Base-by-base conservation (phyloP, 192 early-diverging fungal species). In the Coemansia sp. region DNA sequence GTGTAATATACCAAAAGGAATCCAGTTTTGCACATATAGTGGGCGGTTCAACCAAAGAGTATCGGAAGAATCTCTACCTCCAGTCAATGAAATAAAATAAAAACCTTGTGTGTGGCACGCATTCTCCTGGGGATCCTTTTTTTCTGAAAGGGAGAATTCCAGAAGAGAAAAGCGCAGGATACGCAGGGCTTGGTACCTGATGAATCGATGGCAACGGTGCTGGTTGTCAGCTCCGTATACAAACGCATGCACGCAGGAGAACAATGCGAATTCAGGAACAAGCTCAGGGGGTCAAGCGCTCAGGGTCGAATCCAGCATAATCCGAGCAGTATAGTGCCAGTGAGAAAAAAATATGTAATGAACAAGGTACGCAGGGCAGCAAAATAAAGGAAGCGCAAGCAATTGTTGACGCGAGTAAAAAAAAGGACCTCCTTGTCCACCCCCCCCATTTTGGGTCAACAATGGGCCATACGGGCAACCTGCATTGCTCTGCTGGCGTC, bases 1-100 rank as follows among this genome's bases (percentile, higher is more conserved):
- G 22, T 28, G 22, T 1, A 28, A 28, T 28, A 28, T 28, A n/a
- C n/a, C 8, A 54, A n/a, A 54, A 20, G 18, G 52, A 3, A 6
- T 54, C 22, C 52, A 54, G 22, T 28, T 28, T 28, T 28, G 22
- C 22, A 28, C 1, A 54, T 20, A 54, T 54, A 54, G 52, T 54
- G 52, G n/a, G 18, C 18, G 52, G 52, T 54, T 54, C 52, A 54
- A 22, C 52, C n/a, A 54, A 54, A 54, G 52, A 54, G 52, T 54
- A 9, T 8, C 52, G 52, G 52, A 9, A 54, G 8, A 54, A 54
- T 54, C 22, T 28, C 22, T 28, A 28, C 22, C 22, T 28, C 22
- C 22, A 28, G 22, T 28, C 22, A 28, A 28, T 28, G 22, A 28
- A 28, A 28, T 28, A 28, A 28, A 28, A 28, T 28, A 28, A 28